A percentile compares a stretch with the other conserved stretches of the same genome.
phyloP scores from a whole-genome alignment of 148 eudicot species.

The Oxyria digyna region DNA sequence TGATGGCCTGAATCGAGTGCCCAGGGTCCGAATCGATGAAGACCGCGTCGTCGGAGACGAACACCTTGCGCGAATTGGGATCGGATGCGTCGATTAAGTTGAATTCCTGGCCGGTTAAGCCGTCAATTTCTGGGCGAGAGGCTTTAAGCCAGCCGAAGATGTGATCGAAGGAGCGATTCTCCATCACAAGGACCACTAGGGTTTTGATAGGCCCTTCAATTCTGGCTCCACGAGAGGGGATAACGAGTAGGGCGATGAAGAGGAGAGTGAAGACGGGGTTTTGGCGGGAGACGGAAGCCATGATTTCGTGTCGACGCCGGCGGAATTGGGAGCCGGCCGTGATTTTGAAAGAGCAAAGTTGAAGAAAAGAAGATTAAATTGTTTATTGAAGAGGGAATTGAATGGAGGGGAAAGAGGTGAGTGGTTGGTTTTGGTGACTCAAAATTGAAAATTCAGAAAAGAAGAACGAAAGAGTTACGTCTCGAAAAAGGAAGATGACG shows the following conservation, averaged over 20 bases:
- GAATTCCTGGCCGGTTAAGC: constrained; percentile 62
- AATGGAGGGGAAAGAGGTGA: neutral
- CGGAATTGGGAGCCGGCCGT: constrained; percentile 2
- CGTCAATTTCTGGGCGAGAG: constrained; percentile 81
- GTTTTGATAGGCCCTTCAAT: constrained; percentile 72
- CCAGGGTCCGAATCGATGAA: constrained; percentile 89
- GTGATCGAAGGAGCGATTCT: constrained; percentile 93
- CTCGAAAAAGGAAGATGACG: constrained; percentile 1
- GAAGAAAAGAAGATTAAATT: neutral
- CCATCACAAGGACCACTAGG: constrained; percentile 78
- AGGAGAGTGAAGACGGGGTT: constrained; percentile 11
- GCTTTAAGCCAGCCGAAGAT: constrained; percentile 76
- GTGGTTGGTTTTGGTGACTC: constrained; percentile 2
- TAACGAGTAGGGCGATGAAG: constrained; percentile 14
- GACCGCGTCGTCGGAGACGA: constrained; percentile 49
- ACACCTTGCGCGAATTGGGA: constrained; percentile 32
- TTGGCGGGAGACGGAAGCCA: constrained; percentile 13
- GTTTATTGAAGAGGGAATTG: neutral
- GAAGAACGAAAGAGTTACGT: neutral
- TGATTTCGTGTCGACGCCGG: constrained; percentile 13
- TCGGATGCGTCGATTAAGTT: constrained; percentile 60
- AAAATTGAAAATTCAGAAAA: neutral
- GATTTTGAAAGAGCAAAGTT: neutral
- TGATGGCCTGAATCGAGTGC: constrained; percentile 88
- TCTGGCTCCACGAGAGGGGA: constrained; percentile 16